Base-by-base conservation (phyloP, 2,329 filamentous ascomycete genomes). In the Fusarium sp. region DNA sequence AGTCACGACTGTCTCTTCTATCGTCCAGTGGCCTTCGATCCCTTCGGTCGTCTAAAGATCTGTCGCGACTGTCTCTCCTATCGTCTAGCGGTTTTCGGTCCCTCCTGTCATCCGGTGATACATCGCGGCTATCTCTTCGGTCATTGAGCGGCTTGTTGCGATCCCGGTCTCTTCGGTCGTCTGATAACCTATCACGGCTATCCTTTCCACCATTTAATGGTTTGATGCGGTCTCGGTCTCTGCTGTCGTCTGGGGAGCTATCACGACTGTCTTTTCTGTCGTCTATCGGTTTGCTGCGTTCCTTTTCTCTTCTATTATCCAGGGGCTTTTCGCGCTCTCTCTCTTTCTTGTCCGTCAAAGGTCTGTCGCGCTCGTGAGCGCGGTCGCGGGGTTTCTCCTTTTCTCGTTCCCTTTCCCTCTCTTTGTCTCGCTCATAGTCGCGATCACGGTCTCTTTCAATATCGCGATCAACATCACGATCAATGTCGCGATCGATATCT, bases 401-500 rank as follows among this genome's bases (percentile, higher is more conserved):
- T 25, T 68, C 63, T 27, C 48, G 41, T 13, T 69, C 55, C 22
- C 22, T 49, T 9, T 70, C 66, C 14, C 25, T 30, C 11, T 57
- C 64, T 20, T 44, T 46, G 7, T 68, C 65, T 16, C 56, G 30
- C 6, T 64, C 61, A 22, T 40, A 44, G n/a, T 56, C 51, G 11
- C 61, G 61, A 18, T 55, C 41, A 20, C n/a, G 45, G 25, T 52
- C 53, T 9, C 53, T 44, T 56, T 22, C 41, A 7, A 34, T 46
- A 32, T 63, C 59, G 32, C 57, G 57, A 25, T 56, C 52, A 32
- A 56, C 32, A 30, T 67, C 61, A n/a, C 61, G 55, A 5, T 65
- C 55, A 9, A 57, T 57, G 27, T 51, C 54, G 24, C 45, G 44
- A 27, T 64, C 60, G 24, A 51, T 55, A 3, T 53, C 53, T 32